phyloP scores from a whole-genome alignment of 768 basidiomycete genomes.

The Megacollybia marginata region DNA sequence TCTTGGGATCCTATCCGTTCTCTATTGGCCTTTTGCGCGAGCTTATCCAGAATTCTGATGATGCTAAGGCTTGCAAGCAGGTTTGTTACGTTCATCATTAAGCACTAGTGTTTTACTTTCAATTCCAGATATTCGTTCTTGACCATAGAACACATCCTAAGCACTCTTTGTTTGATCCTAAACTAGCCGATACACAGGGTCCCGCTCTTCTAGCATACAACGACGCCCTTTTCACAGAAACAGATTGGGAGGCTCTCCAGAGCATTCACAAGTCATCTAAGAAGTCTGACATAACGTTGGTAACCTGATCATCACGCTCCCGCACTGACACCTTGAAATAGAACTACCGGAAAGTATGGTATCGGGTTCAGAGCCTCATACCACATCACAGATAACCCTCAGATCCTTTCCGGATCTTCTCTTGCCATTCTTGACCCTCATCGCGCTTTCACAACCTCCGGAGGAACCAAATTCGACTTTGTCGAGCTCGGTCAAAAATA shows the following conservation, averaged over 20 bases:
- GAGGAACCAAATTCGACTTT: constrained; percentile 24
- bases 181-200: constrained; percentile 26
- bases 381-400: constrained; percentile 45
- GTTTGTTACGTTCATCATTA: constrained; percentile 14
- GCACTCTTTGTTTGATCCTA: constrained; percentile 15
- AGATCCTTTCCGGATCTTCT: constrained; percentile 33
- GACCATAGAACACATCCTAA: constrained; percentile 27
- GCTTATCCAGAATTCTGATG: constrained; percentile 42
- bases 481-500: constrained; percentile 11
- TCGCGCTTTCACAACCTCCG: constrained; percentile 17
- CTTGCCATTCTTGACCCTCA: constrained; percentile 40
- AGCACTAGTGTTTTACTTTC: neutral
- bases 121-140: constrained; percentile 31
- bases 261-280: constrained; percentile 40
- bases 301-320: neutral
- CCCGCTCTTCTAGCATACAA: constrained; percentile 43
- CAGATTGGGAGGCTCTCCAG: constrained; percentile 38
- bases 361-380: constrained; percentile 45
- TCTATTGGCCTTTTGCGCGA: constrained; percentile 38
- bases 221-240: constrained; percentile 29
- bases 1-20: constrained; percentile 37
- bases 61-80: constrained; percentile 38
- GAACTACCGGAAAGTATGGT: constrained; percentile 48
- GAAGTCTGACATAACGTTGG: constrained; percentile 29
- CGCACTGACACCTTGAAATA: constrained; percentile 10